Base-by-base conservation (phyloP, 228 moss, liverwort and hornwort species). In the Sphagnum magellanicum region DNA sequence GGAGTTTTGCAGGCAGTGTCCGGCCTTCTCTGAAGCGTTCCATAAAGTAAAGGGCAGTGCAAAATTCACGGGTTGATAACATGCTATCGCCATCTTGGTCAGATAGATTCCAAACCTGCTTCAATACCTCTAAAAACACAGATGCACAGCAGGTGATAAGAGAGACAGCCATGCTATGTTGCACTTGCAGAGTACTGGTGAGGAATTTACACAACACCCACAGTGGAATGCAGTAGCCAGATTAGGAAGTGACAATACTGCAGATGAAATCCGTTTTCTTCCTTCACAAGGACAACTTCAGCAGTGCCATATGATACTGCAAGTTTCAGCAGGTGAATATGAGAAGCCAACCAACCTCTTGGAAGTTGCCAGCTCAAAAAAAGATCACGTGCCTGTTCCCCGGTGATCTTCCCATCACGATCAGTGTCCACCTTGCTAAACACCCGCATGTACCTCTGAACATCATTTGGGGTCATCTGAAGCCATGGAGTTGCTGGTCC, bases 61-160 rank as follows among this genome's bases (percentile, higher is more conserved):
- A 92, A 77, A 98, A 98, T 76, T 98, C 98, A 73, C 89, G 88
- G 14, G 89, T 60, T 64, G 98, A 98, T 70, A 98, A 76, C 98
- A 91, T 92, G 77, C 94, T 89, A 65, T 98, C 98, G 67, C 90
- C 90, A 76, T 98, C 98, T 80, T 98, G 90, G 84, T 98, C 98
- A 66, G 94, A 94, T 78, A 98, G 87, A 73, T 94, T 86, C 98
- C 98, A 98, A 50, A 98, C 94, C 84, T 94, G 92, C 83, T 92
- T 94, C 78, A 98, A 86, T 66, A 94, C 94, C 87, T 94, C 94
- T 96, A 83, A 53, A 70, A 76, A 32, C 74, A 77, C 61, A 77
- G 32, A 32, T 32, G 32, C 32, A 32, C 32, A 32, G 32, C 1
- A 32, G 3, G 32, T 32, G 32, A 32, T 32, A 32, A 32, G 32